Percentiles rank a stretch among this genome's conserved stretches.
These are phyloP conservation scores for Marasmius fiardii DNA, from an alignment of 1,284 basidiomycete genomes.

Conservation along the genomic window DNA sequence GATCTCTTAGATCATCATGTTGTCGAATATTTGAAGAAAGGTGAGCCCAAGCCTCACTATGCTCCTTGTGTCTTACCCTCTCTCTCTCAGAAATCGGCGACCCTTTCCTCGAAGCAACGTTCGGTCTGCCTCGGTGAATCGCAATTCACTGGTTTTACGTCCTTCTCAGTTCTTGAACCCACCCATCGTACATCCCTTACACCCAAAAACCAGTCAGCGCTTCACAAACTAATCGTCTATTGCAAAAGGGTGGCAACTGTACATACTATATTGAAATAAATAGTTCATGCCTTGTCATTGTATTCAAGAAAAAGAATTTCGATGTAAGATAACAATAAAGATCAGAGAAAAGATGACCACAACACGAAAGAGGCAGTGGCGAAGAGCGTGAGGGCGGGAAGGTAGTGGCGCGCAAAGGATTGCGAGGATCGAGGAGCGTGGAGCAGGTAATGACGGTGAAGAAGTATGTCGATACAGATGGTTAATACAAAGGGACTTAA, in stretches of 20 bases:
- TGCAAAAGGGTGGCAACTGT: not conserved
- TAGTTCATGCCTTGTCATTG: conserved; percentile 2
- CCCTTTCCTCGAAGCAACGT: conserved; percentile 34
- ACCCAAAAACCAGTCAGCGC: not conserved
- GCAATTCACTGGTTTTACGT: not conserved
- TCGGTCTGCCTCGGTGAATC: not conserved
- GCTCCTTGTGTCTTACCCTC: no score
- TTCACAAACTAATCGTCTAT: not conserved
- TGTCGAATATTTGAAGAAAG: conserved; percentile 39
- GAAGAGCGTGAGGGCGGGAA: not conserved
- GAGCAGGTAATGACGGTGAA: not conserved
- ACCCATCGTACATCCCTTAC: not conserved
- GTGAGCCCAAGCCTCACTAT: conserved; percentile 18
- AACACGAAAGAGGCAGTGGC: not conserved
- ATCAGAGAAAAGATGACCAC: not conserved
- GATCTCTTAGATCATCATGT: conserved; percentile 33
- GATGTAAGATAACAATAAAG: not conserved
- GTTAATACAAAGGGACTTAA: not conserved
- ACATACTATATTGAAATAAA: conserved; percentile 2
- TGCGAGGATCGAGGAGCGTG: not conserved
- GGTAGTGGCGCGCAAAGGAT: not conserved
- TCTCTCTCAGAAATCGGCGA: conserved; percentile 39
- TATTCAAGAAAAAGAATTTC: not conserved
- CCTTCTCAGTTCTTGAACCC: not conserved
- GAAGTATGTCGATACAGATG: conserved; percentile 8